A percentile compares a stretch with the other conserved stretches of the same genome.
These are phyloP conservation scores for Collybiopsis confluens DNA, from an alignment of 768 basidiomycete species.

Conservation along the genomic window DNA sequence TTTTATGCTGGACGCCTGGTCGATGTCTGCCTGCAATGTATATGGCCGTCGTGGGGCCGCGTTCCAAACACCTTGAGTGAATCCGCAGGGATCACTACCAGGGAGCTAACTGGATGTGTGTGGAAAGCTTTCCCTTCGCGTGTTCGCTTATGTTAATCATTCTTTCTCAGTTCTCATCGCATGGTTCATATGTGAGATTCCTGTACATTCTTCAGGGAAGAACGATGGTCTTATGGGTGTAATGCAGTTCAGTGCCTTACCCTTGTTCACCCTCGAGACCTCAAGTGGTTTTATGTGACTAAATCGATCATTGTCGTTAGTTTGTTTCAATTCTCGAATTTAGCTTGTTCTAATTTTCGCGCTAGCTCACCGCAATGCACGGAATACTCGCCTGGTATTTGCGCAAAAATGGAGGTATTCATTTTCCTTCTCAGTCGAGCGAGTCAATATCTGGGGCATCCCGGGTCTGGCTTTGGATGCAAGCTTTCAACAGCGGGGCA, in stretches of 20 bases:
- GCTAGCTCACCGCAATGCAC: constrained; percentile 9
- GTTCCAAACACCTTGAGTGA: constrained; percentile 8
- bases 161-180: constrained; percentile 8
- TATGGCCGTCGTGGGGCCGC: constrained; percentile 9
- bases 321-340: not conserved
- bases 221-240: not conserved
- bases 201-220: not conserved
- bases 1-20: constrained; percentile 12
- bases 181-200: constrained; percentile 10
- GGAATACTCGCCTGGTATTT: constrained; percentile 11
- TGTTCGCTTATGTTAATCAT: not conserved
- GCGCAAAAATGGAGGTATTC: constrained; percentile 9
- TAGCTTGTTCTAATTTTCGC: not conserved
- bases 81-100: constrained; percentile 10
- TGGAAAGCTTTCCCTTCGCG: not conserved
- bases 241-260: constrained; percentile 10
- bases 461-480: constrained; percentile 10
- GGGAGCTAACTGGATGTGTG: constrained; percentile 8
- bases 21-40: constrained; percentile 9
- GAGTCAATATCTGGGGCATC: not conserved
- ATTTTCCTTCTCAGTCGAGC: not conserved
- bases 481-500: constrained; percentile 10
- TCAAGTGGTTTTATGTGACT: constrained; percentile 10
- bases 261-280: constrained; percentile 11
- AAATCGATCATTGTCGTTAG: constrained; percentile 12